phyloP scores from a whole-genome alignment of 2,329 filamentous ascomycete species.

The Emmonsiellopsis sp. region DNA sequence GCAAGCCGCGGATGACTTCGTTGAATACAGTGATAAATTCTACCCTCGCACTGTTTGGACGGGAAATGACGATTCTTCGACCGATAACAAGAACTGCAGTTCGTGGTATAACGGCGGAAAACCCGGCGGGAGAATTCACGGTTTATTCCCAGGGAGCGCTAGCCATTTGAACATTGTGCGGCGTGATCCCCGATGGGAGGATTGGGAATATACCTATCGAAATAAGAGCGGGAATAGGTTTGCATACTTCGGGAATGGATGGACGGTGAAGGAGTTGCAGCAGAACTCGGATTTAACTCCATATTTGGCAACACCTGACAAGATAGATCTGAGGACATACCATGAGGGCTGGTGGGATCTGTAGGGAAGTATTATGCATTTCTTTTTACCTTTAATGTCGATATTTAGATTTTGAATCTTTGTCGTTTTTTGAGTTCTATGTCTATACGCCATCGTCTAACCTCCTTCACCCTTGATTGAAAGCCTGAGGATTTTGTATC shows the following conservation, averaged over 20 bases:
- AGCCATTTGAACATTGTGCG: constrained; percentile 51
- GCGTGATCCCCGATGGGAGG: constrained; percentile 49
- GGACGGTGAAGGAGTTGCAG: constrained; percentile 50
- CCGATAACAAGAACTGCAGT: constrained; percentile 47
- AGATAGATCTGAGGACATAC: constrained; percentile 51
- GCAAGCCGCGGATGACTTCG: constrained; percentile 50
- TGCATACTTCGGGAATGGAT: constrained; percentile 58
- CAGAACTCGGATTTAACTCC: constrained; percentile 50
- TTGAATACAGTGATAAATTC: constrained; percentile 37
- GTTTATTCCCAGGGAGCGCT: constrained; percentile 61
- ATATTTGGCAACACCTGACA: constrained; percentile 49
- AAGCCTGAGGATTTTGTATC: no score
- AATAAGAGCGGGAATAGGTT: constrained; percentile 35
- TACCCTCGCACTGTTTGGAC: constrained; percentile 41
- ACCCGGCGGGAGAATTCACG: constrained; percentile 55
- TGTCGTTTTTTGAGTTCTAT: not conserved
- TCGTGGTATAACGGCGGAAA: constrained; percentile 63
- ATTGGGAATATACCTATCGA: constrained; percentile 45
- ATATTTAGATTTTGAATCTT: not conserved
- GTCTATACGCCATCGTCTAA: not conserved
- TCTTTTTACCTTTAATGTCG: not conserved
- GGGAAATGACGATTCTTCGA: constrained; percentile 31
- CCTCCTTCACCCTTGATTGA: not conserved
- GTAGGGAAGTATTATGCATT: constrained; percentile 7
- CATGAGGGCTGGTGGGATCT: constrained; percentile 61